phyloP scores from a whole-genome alignment of 768 basidiomycete genomes.

The Lentinula boryana region DNA sequence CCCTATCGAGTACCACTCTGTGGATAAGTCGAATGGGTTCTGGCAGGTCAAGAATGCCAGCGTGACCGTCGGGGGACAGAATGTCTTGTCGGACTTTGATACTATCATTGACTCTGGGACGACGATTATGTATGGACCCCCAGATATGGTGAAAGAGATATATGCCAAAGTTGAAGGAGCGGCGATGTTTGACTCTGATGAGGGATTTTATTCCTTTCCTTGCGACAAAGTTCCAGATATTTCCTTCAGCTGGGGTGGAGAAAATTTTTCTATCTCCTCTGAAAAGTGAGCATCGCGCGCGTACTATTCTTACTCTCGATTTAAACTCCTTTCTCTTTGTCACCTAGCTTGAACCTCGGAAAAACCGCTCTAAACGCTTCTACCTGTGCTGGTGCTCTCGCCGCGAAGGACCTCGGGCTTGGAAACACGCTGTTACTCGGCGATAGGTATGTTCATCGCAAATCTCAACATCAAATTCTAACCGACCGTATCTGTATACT shows the following conservation, averaged over 20 bases:
- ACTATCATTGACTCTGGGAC: constrained; percentile 33
- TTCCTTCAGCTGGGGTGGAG: constrained; percentile 30
- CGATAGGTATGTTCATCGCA: constrained; percentile 13
- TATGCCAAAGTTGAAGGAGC: constrained; percentile 22
- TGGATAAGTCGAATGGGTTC: constrained; percentile 18
- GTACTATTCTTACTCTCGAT: background rate
- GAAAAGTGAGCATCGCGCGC: constrained; percentile 14
- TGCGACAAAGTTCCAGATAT: constrained; percentile 21
- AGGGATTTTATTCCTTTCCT: constrained; percentile 25
- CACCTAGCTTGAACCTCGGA: constrained; percentile 30
- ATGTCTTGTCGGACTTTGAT: constrained; percentile 10
- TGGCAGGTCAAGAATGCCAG: constrained; percentile 19
- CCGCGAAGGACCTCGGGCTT: constrained; percentile 28
- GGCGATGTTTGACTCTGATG: constrained; percentile 9
- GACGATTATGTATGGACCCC: constrained; percentile 26
- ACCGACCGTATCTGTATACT: background rate
- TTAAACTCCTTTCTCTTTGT: background rate
- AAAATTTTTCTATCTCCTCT: constrained; percentile 37
- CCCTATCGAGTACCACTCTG: constrained; percentile 26
- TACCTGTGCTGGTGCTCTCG: constrained; percentile 45
- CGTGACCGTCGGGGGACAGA: constrained; percentile 10
- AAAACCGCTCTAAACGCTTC: constrained; percentile 33
- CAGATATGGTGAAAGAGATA: constrained; percentile 12
- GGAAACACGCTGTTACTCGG: constrained; percentile 28
- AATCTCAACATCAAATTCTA: background rate